Evolutionary conservation across 352 stramenopile genomes (phyloP).

Genomic region (Salisapilia sapeloensis): DNA sequence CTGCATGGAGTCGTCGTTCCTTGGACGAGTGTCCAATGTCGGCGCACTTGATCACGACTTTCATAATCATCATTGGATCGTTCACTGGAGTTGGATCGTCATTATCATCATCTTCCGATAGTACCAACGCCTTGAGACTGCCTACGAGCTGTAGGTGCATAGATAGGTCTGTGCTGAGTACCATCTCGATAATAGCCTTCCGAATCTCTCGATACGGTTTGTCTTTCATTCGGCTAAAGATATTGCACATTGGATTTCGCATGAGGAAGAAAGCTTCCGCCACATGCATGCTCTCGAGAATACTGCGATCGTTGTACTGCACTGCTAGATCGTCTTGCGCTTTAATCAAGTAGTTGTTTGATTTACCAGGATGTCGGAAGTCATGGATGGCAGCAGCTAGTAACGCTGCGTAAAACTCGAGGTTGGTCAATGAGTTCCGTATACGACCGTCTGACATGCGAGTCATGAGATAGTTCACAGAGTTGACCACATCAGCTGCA

Average conservation of each 20-base stretch:
- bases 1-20: constrained; percentile 51
- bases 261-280: constrained; percentile 64
- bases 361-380: constrained; percentile 69
- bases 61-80: constrained; percentile 72
- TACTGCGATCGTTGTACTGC: constrained; percentile 65
- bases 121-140: constrained; percentile 65
- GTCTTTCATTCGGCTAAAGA: constrained; percentile 45
- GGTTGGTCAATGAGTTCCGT: constrained; percentile 58
- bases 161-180: constrained; percentile 69
- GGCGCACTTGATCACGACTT: constrained; percentile 79
- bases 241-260: constrained; percentile 50
- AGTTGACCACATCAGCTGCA: constrained; percentile 62
- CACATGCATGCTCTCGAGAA: constrained; percentile 77
- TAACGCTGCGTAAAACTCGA: constrained; percentile 66
- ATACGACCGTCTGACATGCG: constrained; percentile 69
- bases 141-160: constrained; percentile 68
- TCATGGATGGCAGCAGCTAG: constrained; percentile 73
- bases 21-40: constrained; percentile 89
- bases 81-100: constrained; percentile 14
- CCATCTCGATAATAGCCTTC: constrained; percentile 75
- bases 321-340: constrained; percentile 52
- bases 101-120: constrained; percentile 27
- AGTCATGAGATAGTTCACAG: constrained; percentile 66
- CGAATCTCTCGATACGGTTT: constrained; percentile 44
- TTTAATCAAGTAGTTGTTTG: constrained; percentile 79